phyloP scores from a whole-genome alignment of 2,329 filamentous ascomycete species.

The Aureobasidium sp. region DNA sequence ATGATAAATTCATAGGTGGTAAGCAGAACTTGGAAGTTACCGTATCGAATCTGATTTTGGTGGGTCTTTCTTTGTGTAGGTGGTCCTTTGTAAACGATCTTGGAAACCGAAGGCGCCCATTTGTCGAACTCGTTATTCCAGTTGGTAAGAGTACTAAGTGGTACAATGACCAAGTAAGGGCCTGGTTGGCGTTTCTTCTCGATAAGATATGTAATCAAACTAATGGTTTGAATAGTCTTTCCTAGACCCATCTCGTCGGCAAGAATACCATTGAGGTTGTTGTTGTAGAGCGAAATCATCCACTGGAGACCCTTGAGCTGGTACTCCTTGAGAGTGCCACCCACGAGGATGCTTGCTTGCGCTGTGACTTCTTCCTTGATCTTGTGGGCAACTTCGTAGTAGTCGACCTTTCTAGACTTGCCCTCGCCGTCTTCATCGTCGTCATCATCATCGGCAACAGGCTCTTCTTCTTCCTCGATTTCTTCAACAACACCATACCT shows the following conservation, averaged over 20 bases:
- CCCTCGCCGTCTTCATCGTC: conserved; percentile 64
- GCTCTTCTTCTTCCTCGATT: conserved; percentile 45
- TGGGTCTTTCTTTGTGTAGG: conserved; percentile 81
- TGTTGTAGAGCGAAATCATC: conserved; percentile 99
- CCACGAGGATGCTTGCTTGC: conserved; percentile 81
- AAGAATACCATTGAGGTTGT: conserved; percentile 97
- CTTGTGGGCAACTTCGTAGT: conserved; percentile 96
- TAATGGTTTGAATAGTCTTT: conserved; percentile 99
- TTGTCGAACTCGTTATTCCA: conserved; percentile 99
- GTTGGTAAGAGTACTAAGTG: conserved; percentile 92
- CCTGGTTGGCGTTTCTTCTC: conserved; percentile 89
- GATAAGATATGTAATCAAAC: conserved; percentile 92
- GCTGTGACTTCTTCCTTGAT: conserved; percentile 83
- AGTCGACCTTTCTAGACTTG: conserved; percentile 78
- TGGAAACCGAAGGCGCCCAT: conserved; percentile 82
- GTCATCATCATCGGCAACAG: conserved; percentile 60
- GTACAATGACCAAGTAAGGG: conserved; percentile 93
- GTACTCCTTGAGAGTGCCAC: conserved; percentile 92
- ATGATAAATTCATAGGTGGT: conserved; percentile 99
- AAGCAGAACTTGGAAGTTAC: conserved; percentile 89
- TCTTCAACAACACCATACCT: conserved; percentile 60
- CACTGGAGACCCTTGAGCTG: conserved; percentile 97
- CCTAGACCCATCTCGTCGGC: conserved; percentile 99
- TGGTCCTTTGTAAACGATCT: conserved; percentile 95
- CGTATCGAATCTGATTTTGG: conserved; percentile 88